Conservation (phyloP, 305 asterid species). For the Fraxinus platypoda region DNA sequence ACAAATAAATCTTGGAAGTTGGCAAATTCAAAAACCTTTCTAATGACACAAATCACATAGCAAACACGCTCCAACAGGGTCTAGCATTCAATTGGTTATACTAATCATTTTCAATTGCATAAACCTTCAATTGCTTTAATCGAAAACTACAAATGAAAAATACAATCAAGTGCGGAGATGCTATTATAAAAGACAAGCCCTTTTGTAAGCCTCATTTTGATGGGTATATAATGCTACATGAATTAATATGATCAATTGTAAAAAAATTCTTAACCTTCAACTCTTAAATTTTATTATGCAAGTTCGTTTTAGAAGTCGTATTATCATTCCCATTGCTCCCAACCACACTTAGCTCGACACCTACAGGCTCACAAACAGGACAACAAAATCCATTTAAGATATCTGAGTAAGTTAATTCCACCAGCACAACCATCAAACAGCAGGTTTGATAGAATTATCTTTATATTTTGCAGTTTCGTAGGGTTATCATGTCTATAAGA, state of each 20-base stretch:
- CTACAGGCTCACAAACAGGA: background rate
- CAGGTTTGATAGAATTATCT: background rate
- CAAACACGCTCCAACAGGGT: constrained; percentile 6
- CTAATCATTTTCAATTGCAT: constrained; percentile 21
- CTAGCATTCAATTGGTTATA: background rate
- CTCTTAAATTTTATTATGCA: constrained; percentile 11
- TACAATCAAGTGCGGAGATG: background rate
- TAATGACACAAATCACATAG: constrained; percentile 25
- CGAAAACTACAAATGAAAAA: constrained; percentile 1
- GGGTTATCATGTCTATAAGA: background rate
- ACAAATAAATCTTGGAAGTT: constrained; percentile 25
- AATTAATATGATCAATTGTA: constrained; percentile 11
- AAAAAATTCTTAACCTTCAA: background rate
- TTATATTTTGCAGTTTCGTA: background rate
- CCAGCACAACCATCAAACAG: constrained; percentile 6
- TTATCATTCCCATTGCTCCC: background rate
- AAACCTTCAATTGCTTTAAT: constrained; percentile 9
- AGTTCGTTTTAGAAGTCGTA: background rate
- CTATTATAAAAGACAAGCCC: background rate
- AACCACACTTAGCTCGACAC: background rate
- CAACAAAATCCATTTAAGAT: background rate
- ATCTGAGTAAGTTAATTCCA: background rate
- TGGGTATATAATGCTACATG: background rate
- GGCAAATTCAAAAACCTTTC: constrained; percentile 20
- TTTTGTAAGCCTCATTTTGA: constrained; percentile 10